These are phyloP conservation scores for Jaminaea rosea DNA, from an alignment of 1,284 basidiomycete genomes.

Conservation along the genomic window DNA sequence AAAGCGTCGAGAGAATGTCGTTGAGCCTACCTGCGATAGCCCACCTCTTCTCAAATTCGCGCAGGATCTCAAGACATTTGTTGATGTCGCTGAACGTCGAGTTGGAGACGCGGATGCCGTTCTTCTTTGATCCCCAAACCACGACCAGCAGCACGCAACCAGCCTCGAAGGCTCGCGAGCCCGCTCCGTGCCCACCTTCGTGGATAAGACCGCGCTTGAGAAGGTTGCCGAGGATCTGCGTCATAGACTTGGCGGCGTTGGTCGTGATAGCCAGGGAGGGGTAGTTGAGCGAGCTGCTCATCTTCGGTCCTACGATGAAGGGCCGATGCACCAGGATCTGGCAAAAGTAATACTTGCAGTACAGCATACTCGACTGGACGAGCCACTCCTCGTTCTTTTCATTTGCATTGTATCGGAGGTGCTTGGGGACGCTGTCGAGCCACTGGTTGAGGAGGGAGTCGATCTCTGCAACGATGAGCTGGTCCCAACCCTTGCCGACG, in stretches of 20 bases:
- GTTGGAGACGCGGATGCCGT: slow-evolving; percentile 21
- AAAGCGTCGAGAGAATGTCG: slow-evolving; percentile 22
- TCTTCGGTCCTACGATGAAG: slow-evolving; percentile 31
- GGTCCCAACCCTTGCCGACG: slow-evolving; percentile 29
- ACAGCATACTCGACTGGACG: slow-evolving; percentile 24
- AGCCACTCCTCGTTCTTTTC: slow-evolving; percentile 26
- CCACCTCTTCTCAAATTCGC: slow-evolving; percentile 23
- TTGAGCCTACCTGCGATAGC: slow-evolving; percentile 21
- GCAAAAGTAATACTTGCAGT: slow-evolving; percentile 31
- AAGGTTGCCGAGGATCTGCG: slow-evolving; percentile 25
- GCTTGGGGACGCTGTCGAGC: slow-evolving; percentile 30
- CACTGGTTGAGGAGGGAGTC: slow-evolving; percentile 37
- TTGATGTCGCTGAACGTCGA: slow-evolving; percentile 26
- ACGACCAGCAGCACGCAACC: slow-evolving; percentile 28
- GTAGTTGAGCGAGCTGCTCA: slow-evolving; percentile 30
- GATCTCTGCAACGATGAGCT: slow-evolving; percentile 35
- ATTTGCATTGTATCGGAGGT: slow-evolving; percentile 29
- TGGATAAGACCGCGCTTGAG: slow-evolving; percentile 16
- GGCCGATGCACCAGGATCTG: slow-evolving; percentile 39
- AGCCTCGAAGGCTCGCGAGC: slow-evolving; percentile 15
- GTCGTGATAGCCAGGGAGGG: slow-evolving; percentile 40
- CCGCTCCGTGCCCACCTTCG: slow-evolving; percentile 9
- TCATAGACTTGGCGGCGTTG: slow-evolving; percentile 33
- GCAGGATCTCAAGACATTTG: slow-evolving; percentile 26
- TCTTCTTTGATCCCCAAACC: slow-evolving; percentile 27